Conservation (phyloP, 371 early-diverging fungal genomes). For the Rhizopus delemar region DNA sequence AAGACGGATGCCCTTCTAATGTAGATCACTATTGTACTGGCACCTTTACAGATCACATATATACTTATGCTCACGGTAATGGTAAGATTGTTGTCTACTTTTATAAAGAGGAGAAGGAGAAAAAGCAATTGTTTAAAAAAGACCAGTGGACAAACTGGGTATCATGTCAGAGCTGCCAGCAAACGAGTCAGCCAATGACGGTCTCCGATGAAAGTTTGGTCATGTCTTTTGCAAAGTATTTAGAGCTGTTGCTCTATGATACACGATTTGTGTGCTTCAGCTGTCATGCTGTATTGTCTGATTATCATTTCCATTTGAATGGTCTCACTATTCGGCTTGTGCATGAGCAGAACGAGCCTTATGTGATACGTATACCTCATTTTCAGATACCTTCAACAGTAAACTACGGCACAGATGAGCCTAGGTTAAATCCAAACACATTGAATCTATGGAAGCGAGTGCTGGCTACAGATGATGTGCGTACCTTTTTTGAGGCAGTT, state of each 20-base stretch:
- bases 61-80: conserved; percentile 59
- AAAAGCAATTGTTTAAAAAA: conserved; percentile 12
- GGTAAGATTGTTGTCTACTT: conserved; percentile 50
- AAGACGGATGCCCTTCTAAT: neutral
- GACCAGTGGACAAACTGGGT: conserved; percentile 44
- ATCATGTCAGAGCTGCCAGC: conserved; percentile 49
- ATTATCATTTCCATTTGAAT: conserved; percentile 46
- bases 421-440: conserved; percentile 14
- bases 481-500: conserved; percentile 29
- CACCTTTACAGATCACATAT: conserved; percentile 50
- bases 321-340: conserved; percentile 50
- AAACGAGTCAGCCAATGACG: conserved; percentile 30
- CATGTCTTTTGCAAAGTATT: conserved; percentile 66
- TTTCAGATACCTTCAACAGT: conserved; percentile 45
- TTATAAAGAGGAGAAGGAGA: neutral
- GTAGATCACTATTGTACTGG: too few relatives aligned
- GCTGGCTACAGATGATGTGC: conserved; percentile 25
- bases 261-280: conserved; percentile 38
- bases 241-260: conserved; percentile 63
- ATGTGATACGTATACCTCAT: conserved; percentile 63
- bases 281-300: conserved; percentile 2
- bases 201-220: conserved; percentile 46
- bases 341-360: conserved; percentile 53
- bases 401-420: neutral
- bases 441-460: conserved; percentile 15